Evolutionary conservation across 164 flowering plant genomes (phyloP).

Genomic region (Umbellularia californica): DNA sequence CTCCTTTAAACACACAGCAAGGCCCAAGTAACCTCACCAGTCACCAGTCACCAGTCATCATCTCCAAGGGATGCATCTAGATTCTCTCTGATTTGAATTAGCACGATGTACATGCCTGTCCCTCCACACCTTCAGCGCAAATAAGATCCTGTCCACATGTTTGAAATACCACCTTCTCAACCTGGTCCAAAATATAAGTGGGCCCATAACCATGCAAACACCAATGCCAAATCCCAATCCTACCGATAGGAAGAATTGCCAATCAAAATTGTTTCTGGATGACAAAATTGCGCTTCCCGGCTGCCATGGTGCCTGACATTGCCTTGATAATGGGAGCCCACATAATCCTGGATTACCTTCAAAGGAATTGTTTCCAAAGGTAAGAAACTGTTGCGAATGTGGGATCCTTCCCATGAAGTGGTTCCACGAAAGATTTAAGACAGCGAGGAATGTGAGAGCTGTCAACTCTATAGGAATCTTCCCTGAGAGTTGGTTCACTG

Average conservation of each 20-base stretch:
- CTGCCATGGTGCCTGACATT: neutral
- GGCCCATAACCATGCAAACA: neutral
- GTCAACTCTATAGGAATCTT: constrained; percentile 24
- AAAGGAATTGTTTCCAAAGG: constrained; percentile 21
- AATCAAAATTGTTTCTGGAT: neutral
- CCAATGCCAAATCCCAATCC: neutral
- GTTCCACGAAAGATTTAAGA: constrained; percentile 33
- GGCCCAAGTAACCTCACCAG: no score
- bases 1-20: no score
- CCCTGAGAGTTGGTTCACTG: constrained; percentile 28
- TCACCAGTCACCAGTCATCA: no score
- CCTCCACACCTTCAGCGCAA: neutral
- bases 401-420: constrained; percentile 29
- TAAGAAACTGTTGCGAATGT: constrained; percentile 19
- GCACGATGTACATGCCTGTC: neutral
- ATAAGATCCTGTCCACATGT: neutral
- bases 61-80: no score
- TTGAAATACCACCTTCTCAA: neutral
- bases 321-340: neutral
- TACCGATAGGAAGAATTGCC: neutral
- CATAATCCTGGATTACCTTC: constrained; percentile 16
- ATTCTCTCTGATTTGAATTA: no score
- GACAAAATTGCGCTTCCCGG: neutral
- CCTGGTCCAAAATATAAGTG: neutral
- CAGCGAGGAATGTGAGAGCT: constrained; percentile 22